Percentiles rank a stretch among this genome's conserved stretches.
phyloP scores from a whole-genome alignment of 371 early-diverging fungal genomes.

The Mucor lusitanicus region DNA sequence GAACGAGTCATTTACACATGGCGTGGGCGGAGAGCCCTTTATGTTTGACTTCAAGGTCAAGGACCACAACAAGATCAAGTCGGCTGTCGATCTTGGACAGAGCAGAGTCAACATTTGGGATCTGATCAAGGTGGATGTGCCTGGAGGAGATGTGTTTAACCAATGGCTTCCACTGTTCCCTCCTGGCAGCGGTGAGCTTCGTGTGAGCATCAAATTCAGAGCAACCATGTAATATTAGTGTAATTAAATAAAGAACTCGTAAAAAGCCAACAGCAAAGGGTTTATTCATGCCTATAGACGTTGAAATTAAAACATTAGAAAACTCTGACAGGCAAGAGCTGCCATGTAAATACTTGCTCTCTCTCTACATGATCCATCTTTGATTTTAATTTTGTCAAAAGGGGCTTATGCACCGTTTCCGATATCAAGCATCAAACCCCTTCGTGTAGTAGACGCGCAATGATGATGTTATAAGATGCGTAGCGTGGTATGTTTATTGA shows the following conservation, averaged over 20 bases:
- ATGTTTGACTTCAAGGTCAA: conserved; percentile 61
- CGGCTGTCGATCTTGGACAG: conserved; percentile 65
- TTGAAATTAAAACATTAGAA: not conserved
- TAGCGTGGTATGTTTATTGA: not conserved
- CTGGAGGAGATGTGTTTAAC: conserved; percentile 22
- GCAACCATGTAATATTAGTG: conserved; percentile 13
- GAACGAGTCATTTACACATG: conserved; percentile 38
- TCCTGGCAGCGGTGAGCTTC: conserved; percentile 46
- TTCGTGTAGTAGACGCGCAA: not conserved
- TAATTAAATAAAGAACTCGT: not conserved
- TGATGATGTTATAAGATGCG: not conserved
- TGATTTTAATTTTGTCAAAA: not conserved
- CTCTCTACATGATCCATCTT: too few species aligned
- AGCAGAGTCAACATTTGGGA: conserved; percentile 63
- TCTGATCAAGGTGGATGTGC: conserved; percentile 37
- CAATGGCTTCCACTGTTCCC: conserved; percentile 46
- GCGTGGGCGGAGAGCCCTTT: conserved; percentile 43
- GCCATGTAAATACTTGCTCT: too few species aligned
- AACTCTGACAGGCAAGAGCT: not conserved
- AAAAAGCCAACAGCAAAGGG: too few species aligned
- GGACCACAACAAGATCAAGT: conserved; percentile 69
- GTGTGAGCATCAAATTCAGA: conserved; percentile 18
- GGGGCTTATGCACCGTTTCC: not conserved
- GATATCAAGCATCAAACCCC: too few species aligned
- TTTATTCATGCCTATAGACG: not conserved